Conservation (phyloP, 257 asterid genomes). For the Salvia hispanica region DNA sequence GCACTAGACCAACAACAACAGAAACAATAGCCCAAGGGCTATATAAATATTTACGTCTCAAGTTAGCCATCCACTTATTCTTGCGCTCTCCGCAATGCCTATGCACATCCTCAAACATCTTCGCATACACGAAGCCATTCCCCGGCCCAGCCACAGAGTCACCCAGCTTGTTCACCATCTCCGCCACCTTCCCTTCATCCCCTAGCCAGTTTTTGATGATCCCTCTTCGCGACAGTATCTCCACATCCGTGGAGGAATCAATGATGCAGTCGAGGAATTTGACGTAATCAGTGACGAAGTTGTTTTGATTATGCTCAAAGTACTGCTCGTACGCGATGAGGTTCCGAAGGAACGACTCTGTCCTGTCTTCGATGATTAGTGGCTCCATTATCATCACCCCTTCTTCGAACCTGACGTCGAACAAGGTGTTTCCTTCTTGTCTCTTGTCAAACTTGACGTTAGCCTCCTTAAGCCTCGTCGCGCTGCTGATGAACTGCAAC, state of each 20-base stretch:
- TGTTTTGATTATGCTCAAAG: neutral
- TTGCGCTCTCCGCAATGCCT: slow-evolving; percentile 11
- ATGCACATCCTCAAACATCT: neutral
- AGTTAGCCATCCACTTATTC: slow-evolving; percentile 26
- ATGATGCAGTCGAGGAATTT: slow-evolving; percentile 18
- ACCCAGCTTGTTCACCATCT: slow-evolving; percentile 33
- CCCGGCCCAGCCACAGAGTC: slow-evolving; percentile 12
- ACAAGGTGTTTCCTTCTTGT: neutral
- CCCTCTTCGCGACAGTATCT: neutral
- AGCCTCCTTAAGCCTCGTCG: slow-evolving; percentile 32
- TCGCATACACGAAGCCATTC: slow-evolving; percentile 14
- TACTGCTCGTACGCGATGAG: slow-evolving; percentile 23
- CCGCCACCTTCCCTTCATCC: slow-evolving; percentile 11
- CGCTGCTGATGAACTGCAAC: slow-evolving; percentile 17
- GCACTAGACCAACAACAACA: slow-evolving; percentile 4
- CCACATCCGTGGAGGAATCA: slow-evolving; percentile 15
- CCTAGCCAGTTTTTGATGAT: slow-evolving; percentile 21
- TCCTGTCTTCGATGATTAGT: slow-evolving; percentile 5
- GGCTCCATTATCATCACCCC: neutral
- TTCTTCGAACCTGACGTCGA: neutral
- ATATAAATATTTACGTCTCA: slow-evolving; percentile 29
- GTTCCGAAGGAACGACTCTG: slow-evolving; percentile 18
- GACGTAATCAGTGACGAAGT: neutral
- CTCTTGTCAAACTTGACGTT: slow-evolving; percentile 23
- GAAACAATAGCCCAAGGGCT: slow-evolving; percentile 42